These are phyloP conservation scores for Epichloe gansuensis DNA, from an alignment of 2,329 filamentous ascomycete species.

Conservation along the genomic window DNA sequence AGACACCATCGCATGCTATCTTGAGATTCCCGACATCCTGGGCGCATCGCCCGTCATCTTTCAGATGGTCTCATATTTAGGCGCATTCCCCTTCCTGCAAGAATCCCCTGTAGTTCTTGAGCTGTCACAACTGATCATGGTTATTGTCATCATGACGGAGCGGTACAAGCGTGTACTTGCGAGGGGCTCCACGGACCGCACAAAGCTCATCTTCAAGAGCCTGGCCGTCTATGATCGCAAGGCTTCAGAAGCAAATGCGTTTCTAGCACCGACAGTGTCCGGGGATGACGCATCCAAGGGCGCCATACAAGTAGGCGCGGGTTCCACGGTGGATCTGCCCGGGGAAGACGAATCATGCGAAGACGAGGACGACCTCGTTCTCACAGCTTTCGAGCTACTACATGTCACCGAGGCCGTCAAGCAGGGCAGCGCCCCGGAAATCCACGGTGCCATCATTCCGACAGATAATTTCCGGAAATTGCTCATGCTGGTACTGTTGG, in stretches of 20 bases:
- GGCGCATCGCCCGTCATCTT: slow-evolving; percentile 56
- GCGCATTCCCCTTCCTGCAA: slow-evolving; percentile 59
- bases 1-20: slow-evolving; percentile 56
- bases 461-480: slow-evolving; percentile 60
- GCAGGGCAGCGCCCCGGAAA: slow-evolving; percentile 34
- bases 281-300: not conserved
- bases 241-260: slow-evolving; percentile 21
- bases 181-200: slow-evolving; percentile 42
- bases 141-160: slow-evolving; percentile 59
- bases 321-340: slow-evolving; percentile 34
- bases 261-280: not conserved
- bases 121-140: slow-evolving; percentile 57
- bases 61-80: slow-evolving; percentile 58
- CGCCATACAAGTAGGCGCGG: slow-evolving; percentile 15
- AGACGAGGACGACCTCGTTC: slow-evolving; percentile 48
- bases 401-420: slow-evolving; percentile 50
- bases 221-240: slow-evolving; percentile 58
- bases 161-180: slow-evolving; percentile 52
- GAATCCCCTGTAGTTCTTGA: slow-evolving; percentile 59
- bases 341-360: slow-evolving; percentile 33
- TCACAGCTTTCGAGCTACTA: slow-evolving; percentile 56
- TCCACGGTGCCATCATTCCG: slow-evolving; percentile 56
- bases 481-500: slow-evolving; percentile 55
- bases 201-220: slow-evolving; percentile 56
- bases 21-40: slow-evolving; percentile 60